phyloP scores from a whole-genome alignment of 31 red algal genomes.

The Odonthalia washingtoniensis region DNA sequence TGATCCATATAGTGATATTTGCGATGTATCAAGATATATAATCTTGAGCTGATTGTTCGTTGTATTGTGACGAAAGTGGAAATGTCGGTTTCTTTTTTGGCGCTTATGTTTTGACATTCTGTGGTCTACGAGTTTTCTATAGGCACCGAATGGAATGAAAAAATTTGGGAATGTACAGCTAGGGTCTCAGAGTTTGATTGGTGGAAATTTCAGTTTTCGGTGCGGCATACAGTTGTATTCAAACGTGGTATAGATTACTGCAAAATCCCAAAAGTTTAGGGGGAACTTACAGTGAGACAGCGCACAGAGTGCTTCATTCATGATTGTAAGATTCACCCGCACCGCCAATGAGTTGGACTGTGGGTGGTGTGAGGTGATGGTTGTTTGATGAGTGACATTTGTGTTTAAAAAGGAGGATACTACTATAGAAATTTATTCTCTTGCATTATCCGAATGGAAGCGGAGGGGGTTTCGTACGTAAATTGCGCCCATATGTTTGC shows the following conservation, averaged over 20 bases:
- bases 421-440: neutral
- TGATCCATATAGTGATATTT: neutral
- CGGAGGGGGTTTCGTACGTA: neutral
- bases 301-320: neutral
- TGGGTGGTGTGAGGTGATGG: neutral
- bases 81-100: neutral
- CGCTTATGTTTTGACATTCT: neutral
- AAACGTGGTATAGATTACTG: too few relatives aligned
- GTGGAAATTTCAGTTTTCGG: too few relatives aligned
- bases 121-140: neutral
- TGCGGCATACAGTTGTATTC: too few relatives aligned
- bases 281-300: neutral
- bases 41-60: neutral
- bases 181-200: too few relatives aligned
- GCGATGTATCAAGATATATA: neutral
- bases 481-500: neutral
- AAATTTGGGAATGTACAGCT: neutral
- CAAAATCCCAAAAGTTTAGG: neutral
- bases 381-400: neutral
- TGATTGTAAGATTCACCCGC: neutral
- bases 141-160: neutral
- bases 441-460: slow-evolving; percentile 6
- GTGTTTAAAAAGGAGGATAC: neutral
- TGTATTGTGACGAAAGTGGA: neutral
- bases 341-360: neutral